Evolutionary conservation across 2,329 filamentous ascomycete genomes (phyloP), one percentile per base, ranked within the genome.

Genomic region (Pestalotiopsis sp.): DNA sequence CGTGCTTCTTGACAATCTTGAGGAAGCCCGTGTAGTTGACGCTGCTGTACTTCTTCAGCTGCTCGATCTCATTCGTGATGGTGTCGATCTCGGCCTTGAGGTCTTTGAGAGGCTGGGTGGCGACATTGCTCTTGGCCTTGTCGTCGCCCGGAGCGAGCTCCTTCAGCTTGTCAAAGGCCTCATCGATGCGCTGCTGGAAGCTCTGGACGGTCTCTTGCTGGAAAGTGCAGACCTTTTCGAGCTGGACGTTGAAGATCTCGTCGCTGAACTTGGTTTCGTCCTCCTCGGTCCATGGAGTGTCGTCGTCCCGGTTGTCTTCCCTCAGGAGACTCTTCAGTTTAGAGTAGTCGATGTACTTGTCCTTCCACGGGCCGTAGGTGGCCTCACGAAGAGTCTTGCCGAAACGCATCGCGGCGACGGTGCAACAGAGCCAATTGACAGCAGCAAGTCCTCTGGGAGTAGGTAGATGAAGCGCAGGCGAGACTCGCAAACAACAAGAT

Each of bases 1-100:
- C 96, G 82, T 99, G 96, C 84, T 99, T 99, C 90, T 99, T 99
- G 68, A 94, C 94, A 62, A 97, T 97, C 86, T 99, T 99, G 78
- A 98, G 88, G 82, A 98, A 97, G 62, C 94, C 96, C 5, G 96
- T 97, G 81, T 98, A 99, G 83, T 99, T 99, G 83, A 98, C 91
- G 72, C 92, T 93, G 81, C 94, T 96, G 83, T 96, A 99, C 80
- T 93, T 96, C 82, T 97, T 96, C 74, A 99, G 87, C 84, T 97
- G 93, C 79, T 92, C 95, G 77, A 97, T 91, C 81, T 98, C 94
- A 78, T 93, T 93, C 41, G 93, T 96, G 80, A 98, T 96, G 66
- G 83, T 82, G 80, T 98, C 95, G 68, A 98, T 88, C 83, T 98
- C 94, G 62, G 84, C 81, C 77, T 96, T 87, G 52, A 95, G 90